Base-by-base conservation (phyloP, 345 rosid genomes). In the Aurinia saxatilis region DNA sequence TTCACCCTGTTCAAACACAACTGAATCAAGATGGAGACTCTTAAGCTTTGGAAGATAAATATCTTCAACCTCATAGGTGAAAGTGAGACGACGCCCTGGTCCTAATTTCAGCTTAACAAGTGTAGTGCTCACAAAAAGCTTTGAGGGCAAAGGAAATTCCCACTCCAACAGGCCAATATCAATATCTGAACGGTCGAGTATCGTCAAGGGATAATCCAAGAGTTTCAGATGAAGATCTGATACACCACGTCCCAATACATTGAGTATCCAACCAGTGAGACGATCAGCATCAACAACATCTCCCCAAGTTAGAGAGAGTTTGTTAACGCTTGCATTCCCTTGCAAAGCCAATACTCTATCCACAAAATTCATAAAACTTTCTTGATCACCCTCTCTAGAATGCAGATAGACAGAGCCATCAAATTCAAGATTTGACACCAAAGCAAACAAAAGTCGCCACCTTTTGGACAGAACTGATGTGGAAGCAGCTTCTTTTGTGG, bases 401-500 rank as follows among this genome's bases (percentile, higher is more conserved):
- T 27, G 30, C 6, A 3, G 30, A 27, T 27, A 27, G 30, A 27
- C 30, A 3, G 30, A 3, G 30, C 6, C 6, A 27, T 27, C 42
- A 16, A 57, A 30, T 0, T 57, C 65, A 14, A 66, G 57, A 66
- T 57, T 66, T 13, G 71, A 17, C 8, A 18, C 64, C 8, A 5
- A 56, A 3, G 57, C 56, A 33, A 66, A 66, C 50, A 57, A 19
- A 30, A 35, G 18, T 3, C 50, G 57, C 65, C 72, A 57, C 38
- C 23, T 57, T 21, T 39, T 48, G 0, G 44, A 49, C 10, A 67
- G 65, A 39, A 67, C 44, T 3, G 65, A 57, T 10, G 72, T 57
- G 7, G 44, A 57, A 49, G 58, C 65, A 38, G 65, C 65, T 30
- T 38, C 18, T 17, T 66, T 66, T 12, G 71, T 66, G 3, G 64